Evolutionary conservation across 805 yeast species (phyloP).

Genomic region (Candida boidinii): DNA sequence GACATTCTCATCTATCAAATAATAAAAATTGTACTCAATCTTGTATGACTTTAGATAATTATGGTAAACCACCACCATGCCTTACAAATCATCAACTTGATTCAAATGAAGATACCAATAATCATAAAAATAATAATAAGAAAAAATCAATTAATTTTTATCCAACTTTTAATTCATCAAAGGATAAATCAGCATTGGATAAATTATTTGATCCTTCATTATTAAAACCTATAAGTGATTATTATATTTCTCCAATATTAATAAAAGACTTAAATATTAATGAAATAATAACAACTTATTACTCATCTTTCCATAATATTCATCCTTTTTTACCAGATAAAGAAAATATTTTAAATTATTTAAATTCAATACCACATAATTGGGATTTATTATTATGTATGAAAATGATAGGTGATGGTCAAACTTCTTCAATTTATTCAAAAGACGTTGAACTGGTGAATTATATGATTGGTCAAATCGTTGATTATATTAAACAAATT

Average conservation of each 20-base stretch:
- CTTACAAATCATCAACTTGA: slow-evolving; percentile 13
- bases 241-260: slow-evolving; percentile 22
- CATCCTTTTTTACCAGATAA: slow-evolving; percentile 42
- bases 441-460: slow-evolving; percentile 32
- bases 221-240: slow-evolving; percentile 10
- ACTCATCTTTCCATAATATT: slow-evolving; percentile 27
- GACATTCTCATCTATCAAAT: slow-evolving; percentile 11
- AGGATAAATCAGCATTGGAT: slow-evolving; percentile 16
- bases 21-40: slow-evolving; percentile 14
- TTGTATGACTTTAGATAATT: slow-evolving; percentile 19
- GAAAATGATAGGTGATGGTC: slow-evolving; percentile 44
- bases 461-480: slow-evolving; percentile 25
- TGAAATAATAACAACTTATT: slow-evolving; percentile 23
- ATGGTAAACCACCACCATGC: slow-evolving; percentile 21
- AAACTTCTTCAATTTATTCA: slow-evolving; percentile 25
- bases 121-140: not conserved
- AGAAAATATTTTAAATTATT: slow-evolving; percentile 24
- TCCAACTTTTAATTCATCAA: slow-evolving; percentile 24
- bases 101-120: slow-evolving; percentile 1
- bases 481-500: slow-evolving; percentile 20
- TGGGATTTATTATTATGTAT: slow-evolving; percentile 36
- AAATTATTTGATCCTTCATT: slow-evolving; percentile 15
- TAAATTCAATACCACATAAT: slow-evolving; percentile 25
- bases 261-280: slow-evolving; percentile 18
- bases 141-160: slow-evolving; percentile 14